These are phyloP conservation scores for Silene conica DNA, from an alignment of 148 eudicot species.

Conservation along the genomic window DNA sequence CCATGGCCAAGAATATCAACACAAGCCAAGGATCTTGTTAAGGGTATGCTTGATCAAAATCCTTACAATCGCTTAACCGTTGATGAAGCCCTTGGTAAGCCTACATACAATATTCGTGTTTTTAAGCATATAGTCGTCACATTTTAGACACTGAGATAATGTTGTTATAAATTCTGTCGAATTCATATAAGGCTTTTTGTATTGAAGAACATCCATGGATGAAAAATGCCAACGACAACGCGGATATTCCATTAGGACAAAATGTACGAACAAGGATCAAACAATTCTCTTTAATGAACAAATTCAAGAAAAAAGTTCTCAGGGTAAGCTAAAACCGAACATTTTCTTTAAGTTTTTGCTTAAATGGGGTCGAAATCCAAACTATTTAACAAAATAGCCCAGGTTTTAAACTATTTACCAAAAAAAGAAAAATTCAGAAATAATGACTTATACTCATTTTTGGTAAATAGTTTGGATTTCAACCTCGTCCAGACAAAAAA, in stretches of 20 bases:
- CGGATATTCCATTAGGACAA: slow-evolving; percentile 65
- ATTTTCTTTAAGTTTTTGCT: too few species aligned
- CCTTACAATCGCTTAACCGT: slow-evolving; percentile 65
- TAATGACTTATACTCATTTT: too few species aligned
- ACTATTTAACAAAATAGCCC: too few species aligned
- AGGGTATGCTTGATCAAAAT: slow-evolving; percentile 75
- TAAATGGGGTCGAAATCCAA: too few species aligned
- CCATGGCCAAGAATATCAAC: slow-evolving; percentile 88
- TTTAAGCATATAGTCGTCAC: neutral
- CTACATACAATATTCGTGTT: too few species aligned
- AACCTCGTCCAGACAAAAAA: too few species aligned
- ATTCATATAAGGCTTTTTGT: neutral
- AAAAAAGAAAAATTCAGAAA: too few species aligned
- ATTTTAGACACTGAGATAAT: neutral
- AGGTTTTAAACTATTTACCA: too few species aligned
- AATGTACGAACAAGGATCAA: slow-evolving; percentile 72
- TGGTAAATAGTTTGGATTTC: too few species aligned
- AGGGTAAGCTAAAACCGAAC: slow-evolving; percentile 46
- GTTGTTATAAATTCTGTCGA: neutral
- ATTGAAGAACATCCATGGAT: slow-evolving; percentile 64
- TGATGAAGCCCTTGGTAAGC: slow-evolving; percentile 68
- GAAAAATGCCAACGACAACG: slow-evolving; percentile 51
- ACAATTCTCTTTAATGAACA: slow-evolving; percentile 94
- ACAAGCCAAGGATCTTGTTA: slow-evolving; percentile 80
- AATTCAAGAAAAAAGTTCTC: slow-evolving; percentile 88